These are phyloP conservation scores for Haplosporangium gracile DNA, from an alignment of 192 early-diverging fungal genomes.

Conservation along the genomic window DNA sequence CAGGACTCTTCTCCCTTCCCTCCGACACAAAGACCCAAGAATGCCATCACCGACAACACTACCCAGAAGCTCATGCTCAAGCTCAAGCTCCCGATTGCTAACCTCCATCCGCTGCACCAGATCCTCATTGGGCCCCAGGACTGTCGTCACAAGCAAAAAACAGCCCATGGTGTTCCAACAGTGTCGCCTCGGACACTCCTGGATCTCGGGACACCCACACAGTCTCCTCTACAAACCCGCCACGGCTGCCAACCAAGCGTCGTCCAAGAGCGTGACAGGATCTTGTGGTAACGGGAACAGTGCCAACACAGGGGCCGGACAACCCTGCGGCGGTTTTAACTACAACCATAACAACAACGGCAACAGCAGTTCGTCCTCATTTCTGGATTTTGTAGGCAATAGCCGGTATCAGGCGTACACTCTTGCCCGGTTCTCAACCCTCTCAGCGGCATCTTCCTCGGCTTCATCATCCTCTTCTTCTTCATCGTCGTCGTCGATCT, in stretches of 20 bases:
- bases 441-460: conserved; percentile 22
- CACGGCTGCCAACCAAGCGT: conserved; percentile 3
- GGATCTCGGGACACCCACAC: conserved; percentile 56
- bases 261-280: not conserved
- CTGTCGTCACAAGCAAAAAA: conserved; percentile 25
- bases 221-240: conserved; percentile 40
- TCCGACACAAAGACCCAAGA: not conserved
- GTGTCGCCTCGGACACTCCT: conserved; percentile 36
- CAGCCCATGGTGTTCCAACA: conserved; percentile 15
- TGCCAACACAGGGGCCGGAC: not conserved
- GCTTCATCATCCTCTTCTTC: conserved; percentile 15
- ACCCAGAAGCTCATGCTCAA: conserved; percentile 13
- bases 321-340: not conserved
- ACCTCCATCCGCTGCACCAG: conserved; percentile 18
- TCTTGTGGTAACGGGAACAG: not conserved
- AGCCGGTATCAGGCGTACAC: conserved; percentile 48
- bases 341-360: not conserved
- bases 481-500: not conserved
- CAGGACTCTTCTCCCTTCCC: not conserved
- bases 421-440: conserved; percentile 49
- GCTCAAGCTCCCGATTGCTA: conserved; percentile 15
- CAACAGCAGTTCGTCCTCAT: conserved; percentile 16
- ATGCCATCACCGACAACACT: conserved; percentile 11
- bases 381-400: conserved; percentile 51
- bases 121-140: not conserved